phyloP scores from a whole-genome alignment of 2,329 filamentous ascomycete genomes.

The Eurotiales sp. region DNA sequence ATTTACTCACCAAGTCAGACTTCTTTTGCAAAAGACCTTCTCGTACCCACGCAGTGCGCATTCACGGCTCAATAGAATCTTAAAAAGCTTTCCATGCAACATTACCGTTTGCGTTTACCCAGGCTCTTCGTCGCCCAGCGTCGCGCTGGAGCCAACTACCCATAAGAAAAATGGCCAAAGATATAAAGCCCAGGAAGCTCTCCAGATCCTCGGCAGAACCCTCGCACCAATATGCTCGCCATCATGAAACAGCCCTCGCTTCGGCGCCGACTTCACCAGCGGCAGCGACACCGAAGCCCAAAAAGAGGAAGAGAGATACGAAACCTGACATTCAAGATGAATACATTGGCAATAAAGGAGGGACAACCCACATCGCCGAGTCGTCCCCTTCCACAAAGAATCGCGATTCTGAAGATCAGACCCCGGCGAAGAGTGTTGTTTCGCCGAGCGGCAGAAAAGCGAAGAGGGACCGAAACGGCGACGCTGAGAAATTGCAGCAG shows the following conservation, averaged over 20 bases:
- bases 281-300: slow-evolving; percentile 29
- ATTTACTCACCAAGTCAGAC: background rate
- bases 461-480: slow-evolving; percentile 15
- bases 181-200: background rate
- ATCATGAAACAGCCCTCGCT: background rate
- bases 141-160: background rate
- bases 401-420: slow-evolving; percentile 30
- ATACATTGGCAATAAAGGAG: background rate
- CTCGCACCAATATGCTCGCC: background rate
- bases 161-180: slow-evolving; percentile 8
- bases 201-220: background rate
- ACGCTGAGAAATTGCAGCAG: background rate
- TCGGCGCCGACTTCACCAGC: background rate
- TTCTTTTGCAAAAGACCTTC: background rate
- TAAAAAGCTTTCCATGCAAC: background rate
- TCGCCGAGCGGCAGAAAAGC: slow-evolving; percentile 25
- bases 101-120: slow-evolving; percentile 9
- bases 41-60: background rate
- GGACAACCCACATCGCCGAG: background rate
- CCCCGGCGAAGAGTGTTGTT: slow-evolving; percentile 27
- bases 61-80: background rate
- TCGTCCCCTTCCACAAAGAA: slow-evolving; percentile 8
- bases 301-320: slow-evolving; percentile 36
- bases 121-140: background rate
- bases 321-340: slow-evolving; percentile 1